Evolutionary conservation across 208 protist species (phyloP), one percentile per base, ranked within the genome.

Genomic region (Acanthamoeba royreba): DNA sequence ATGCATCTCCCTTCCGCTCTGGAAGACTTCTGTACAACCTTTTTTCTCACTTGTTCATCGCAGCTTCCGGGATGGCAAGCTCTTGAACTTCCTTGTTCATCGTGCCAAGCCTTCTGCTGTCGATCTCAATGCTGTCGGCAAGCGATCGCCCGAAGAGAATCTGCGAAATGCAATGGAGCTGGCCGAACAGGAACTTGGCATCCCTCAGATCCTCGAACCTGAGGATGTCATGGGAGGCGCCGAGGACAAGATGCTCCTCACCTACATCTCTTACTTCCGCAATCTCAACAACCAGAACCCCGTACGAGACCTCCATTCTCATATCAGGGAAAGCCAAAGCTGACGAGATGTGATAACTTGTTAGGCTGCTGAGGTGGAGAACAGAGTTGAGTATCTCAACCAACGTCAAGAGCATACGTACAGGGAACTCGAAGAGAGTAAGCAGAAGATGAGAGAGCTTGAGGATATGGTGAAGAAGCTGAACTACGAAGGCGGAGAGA

Each of bases 191-290:
- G 88, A 92, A 38, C 61, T 92, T 5, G 38, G 38, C 58, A 61
- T 92, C 25, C 88, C 88, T 11, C 28, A 46, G 52, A 53, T 92
- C 15, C 5, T 92, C 38, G 88, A 92, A 4, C 25, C 38, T 22
- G 88, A 92, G 49, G 88, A 92, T 31, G 38, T 92, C 55, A 4
- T 92, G 11, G 5, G 22, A 5, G 49, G 49, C 45, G 13, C 88
- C n/a, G 88, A 92, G 4, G 88, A 92, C n/a, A 53, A 45, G 15
- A 66, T 61, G 31, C 45, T 92, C 40, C 31, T 45, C 46, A 81
- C 88, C 31, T 92, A 92, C 28, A 45, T 92, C 25, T 92, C 88
- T 33, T 92, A 92, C 61, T 92, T 92, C 88, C 88, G 88, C 49
- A 66, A 55, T 25, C 72, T 83, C 35, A 28, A 35, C 77, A 86